These are phyloP conservation scores for Cinnamomum micranthum DNA, from an alignment of 164 flowering plant species.

Conservation along the genomic window DNA sequence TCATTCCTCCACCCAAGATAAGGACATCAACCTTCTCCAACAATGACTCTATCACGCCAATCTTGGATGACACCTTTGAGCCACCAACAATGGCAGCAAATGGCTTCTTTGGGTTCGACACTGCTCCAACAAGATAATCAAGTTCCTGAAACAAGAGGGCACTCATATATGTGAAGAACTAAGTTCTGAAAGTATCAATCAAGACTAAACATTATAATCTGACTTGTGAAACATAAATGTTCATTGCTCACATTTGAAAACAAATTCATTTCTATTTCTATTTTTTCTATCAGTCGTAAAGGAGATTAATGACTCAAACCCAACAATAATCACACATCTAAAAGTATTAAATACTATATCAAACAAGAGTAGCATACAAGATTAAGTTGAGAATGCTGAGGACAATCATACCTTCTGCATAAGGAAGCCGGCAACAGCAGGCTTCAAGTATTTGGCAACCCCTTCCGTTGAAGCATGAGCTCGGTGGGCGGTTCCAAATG, in stretches of 20 bases:
- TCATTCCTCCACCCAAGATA: conserved; percentile 87
- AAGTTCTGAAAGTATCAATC: no score
- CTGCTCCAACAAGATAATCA: conserved; percentile 89
- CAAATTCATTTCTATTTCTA: no score
- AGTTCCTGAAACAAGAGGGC: conserved; percentile 50
- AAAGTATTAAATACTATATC: not conserved
- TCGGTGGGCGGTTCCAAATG: conserved; percentile 84
- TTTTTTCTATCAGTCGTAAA: not conserved
- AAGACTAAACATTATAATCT: not conserved
- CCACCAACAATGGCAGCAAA: conserved; percentile 97
- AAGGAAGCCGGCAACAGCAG: conserved; percentile 87
- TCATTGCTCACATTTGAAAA: no score
- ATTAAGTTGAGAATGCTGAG: not conserved
- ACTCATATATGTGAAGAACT: not conserved
- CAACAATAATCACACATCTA: not conserved
- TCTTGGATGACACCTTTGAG: conserved; percentile 79
- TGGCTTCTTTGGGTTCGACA: conserved; percentile 76
- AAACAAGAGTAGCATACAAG: not conserved
- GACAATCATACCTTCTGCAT: conserved; percentile 74
- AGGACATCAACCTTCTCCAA: conserved; percentile 71
- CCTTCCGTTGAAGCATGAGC: conserved; percentile 96
- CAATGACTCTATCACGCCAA: conserved; percentile 83
- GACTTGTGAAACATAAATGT: no score
- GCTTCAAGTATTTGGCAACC: conserved; percentile 71
- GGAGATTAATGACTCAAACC: no score